phyloP scores from a whole-genome alignment of 1,284 basidiomycete species.

The Bjerkandera adusta region DNA sequence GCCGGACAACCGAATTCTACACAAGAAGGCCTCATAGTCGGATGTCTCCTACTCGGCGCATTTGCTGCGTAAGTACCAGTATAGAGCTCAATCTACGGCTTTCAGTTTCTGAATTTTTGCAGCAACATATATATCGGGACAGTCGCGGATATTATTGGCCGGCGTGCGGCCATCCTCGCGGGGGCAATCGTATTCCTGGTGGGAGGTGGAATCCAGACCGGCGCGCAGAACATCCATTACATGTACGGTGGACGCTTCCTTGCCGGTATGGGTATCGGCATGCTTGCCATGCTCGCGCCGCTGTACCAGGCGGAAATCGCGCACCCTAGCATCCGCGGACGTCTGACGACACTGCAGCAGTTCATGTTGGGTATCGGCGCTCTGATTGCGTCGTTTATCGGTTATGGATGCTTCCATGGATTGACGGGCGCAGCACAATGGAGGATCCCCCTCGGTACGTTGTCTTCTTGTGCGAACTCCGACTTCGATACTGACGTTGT shows the following conservation, averaged over 20 bases:
- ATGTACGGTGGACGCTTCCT: constrained; percentile 66
- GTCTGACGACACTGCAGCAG: constrained; percentile 61
- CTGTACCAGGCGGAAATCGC: constrained; percentile 65
- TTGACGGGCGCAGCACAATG: constrained; percentile 40
- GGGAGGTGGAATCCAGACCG: constrained; percentile 52
- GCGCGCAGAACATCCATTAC: constrained; percentile 51
- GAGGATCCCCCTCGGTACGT: constrained; percentile 48
- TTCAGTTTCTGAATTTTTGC: constrained; percentile 1
- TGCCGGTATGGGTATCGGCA: constrained; percentile 49
- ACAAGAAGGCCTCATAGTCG: constrained; percentile 40
- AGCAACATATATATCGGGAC: constrained; percentile 44
- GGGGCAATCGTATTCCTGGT: constrained; percentile 42
- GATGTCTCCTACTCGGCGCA: constrained; percentile 32
- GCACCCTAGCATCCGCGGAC: constrained; percentile 60
- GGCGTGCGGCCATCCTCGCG: constrained; percentile 33
- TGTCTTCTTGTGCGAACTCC: not conserved
- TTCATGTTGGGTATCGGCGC: constrained; percentile 49
- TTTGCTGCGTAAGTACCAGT: constrained; percentile 22
- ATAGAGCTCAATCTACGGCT: not conserved
- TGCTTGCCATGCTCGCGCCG: constrained; percentile 55
- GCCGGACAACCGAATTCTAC: constrained; percentile 31
- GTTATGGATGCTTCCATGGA: constrained; percentile 26
- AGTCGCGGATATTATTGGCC: constrained; percentile 23
- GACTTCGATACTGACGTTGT: not conserved
- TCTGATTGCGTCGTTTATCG: constrained; percentile 41